Evolutionary conservation across 2,329 filamentous ascomycete species (phyloP).

Genomic region (Phoma sp.): DNA sequence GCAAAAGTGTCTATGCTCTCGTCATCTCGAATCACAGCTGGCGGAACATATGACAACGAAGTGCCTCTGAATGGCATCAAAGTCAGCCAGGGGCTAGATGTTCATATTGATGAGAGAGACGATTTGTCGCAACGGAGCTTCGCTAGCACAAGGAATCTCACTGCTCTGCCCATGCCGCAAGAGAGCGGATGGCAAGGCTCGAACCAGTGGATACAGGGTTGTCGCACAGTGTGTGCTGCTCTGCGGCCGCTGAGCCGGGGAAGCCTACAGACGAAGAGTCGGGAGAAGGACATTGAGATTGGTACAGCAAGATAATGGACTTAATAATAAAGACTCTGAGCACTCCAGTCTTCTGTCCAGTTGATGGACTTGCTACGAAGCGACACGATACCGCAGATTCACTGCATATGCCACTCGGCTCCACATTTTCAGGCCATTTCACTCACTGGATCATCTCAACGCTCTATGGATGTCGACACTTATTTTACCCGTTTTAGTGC

Average conservation of each 20-base stretch:
- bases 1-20: slow-evolving; percentile 8
- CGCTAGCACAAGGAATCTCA: slow-evolving; percentile 29
- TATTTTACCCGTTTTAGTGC: neutral
- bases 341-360: neutral
- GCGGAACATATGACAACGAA: slow-evolving; percentile 9
- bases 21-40: slow-evolving; percentile 17
- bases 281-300: slow-evolving; percentile 17
- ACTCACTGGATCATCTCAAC: neutral
- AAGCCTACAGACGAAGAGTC: neutral
- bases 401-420: neutral
- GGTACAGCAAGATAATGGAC: slow-evolving; percentile 5
- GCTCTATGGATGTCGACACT: neutral
- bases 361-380: neutral
- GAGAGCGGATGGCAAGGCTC: slow-evolving; percentile 10
- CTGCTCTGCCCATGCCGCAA: slow-evolving; percentile 20
- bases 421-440: neutral
- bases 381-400: neutral
- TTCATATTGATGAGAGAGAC: slow-evolving; percentile 31
- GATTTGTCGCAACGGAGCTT: slow-evolving; percentile 27
- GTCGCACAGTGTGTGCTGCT: slow-evolving; percentile 26
- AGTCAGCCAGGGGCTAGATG: slow-evolving; percentile 28
- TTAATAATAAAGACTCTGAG: neutral
- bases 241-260: slow-evolving; percentile 20
- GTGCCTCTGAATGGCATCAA: slow-evolving; percentile 33
- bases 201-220: slow-evolving; percentile 25